A percentile compares a stretch with the other conserved stretches of the same genome.
These are phyloP conservation scores for Phytophthora chlamydospora DNA, from an alignment of 352 stramenopile species.

Conservation along the genomic window DNA sequence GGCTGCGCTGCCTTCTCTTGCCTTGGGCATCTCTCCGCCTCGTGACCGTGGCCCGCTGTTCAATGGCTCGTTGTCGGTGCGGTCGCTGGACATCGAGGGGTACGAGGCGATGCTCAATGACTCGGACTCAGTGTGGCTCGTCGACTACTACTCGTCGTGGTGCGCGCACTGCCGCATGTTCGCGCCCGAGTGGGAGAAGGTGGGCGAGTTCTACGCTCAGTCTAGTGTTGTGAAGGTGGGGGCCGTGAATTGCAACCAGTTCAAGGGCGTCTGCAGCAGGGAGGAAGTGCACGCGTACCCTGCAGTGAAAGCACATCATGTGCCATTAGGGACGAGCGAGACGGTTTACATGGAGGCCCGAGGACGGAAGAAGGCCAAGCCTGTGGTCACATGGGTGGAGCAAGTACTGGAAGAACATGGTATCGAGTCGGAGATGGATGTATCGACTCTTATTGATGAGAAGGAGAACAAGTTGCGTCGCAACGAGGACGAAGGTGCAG, in stretches of 20 bases:
- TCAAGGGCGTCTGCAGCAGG: constrained; percentile 47
- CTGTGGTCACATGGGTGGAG: constrained; percentile 68
- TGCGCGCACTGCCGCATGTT: constrained; percentile 77
- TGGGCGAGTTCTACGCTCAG: constrained; percentile 60
- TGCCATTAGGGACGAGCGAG: constrained; percentile 42
- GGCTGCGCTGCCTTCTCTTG: not conserved
- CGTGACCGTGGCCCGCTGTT: constrained; percentile 58
- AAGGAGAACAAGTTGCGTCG: constrained; percentile 50
- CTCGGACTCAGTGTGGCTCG: constrained; percentile 60
- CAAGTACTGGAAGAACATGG: constrained; percentile 42
- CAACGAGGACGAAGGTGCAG: constrained; percentile 43
- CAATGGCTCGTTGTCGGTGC: constrained; percentile 53
- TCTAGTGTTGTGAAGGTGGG: constrained; percentile 55
- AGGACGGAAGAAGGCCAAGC: constrained; percentile 41
- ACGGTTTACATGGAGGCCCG: constrained; percentile 25
- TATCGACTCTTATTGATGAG: constrained; percentile 26
- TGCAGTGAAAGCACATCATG: constrained; percentile 64
- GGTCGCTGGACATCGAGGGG: constrained; percentile 36
- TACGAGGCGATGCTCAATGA: constrained; percentile 49
- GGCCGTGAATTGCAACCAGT: constrained; percentile 67
- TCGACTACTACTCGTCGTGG: constrained; percentile 84
- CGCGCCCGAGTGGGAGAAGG: constrained; percentile 67
- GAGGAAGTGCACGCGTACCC: constrained; percentile 69
- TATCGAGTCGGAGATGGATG: constrained; percentile 50
- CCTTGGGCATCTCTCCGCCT: not conserved